phyloP scores from a whole-genome alignment of 306 rosid genomes.

The Acacia confusa region DNA sequence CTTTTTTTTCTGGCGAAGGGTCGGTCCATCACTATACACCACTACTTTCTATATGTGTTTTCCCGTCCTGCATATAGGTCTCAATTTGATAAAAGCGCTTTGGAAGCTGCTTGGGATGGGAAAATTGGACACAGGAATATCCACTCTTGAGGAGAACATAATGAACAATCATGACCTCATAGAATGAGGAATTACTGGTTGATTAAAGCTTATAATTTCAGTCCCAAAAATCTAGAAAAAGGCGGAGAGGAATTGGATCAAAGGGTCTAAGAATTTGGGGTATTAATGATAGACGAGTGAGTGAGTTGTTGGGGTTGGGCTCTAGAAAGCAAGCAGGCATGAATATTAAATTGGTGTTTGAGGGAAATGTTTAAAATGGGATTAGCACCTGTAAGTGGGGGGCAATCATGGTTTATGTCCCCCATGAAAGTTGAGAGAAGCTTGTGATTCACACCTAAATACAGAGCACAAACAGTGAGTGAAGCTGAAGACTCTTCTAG shows the following conservation, averaged over 20 bases:
- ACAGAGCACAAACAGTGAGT: conserved; percentile 29
- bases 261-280: conserved; percentile 23
- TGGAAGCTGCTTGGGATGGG: conserved; percentile 31
- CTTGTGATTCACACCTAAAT: conserved; percentile 58
- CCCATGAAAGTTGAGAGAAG: conserved; percentile 40
- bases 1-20: background rate
- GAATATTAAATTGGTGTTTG: conserved; percentile 31
- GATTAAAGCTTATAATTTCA: conserved; percentile 29
- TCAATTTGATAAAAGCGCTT: conserved; percentile 24
- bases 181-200: conserved; percentile 42
- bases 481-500: conserved; percentile 38
- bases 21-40: background rate
- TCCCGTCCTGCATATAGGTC: conserved; percentile 17
- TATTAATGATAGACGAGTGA: conserved; percentile 38
- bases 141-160: conserved; percentile 48
- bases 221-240: conserved; percentile 38
- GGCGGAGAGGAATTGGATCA: conserved; percentile 27
- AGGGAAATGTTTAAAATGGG: conserved; percentile 36
- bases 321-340: conserved; percentile 45
- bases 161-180: conserved; percentile 58
- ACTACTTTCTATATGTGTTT: conserved; percentile 6
- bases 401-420: conserved; percentile 50
- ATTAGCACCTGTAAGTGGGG: conserved; percentile 33
- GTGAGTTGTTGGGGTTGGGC: conserved; percentile 39
- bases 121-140: conserved; percentile 46